These are phyloP conservation scores for Ascocoryne sarcoides DNA, from an alignment of 2,329 filamentous ascomycete genomes.

Conservation along the genomic window DNA sequence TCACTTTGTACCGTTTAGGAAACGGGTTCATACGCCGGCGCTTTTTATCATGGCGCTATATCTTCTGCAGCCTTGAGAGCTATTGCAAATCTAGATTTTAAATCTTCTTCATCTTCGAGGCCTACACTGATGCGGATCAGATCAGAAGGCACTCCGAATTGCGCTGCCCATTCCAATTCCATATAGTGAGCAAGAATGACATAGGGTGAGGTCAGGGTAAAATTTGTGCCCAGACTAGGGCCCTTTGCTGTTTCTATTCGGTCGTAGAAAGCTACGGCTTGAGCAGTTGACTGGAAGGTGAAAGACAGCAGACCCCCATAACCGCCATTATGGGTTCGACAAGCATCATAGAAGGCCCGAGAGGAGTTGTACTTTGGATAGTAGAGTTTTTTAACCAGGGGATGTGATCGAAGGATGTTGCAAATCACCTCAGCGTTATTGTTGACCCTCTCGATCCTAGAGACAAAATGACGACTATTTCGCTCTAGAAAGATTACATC, in stretches of 20 bases:
- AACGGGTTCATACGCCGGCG: too few relatives aligned
- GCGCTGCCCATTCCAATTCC: conserved; percentile 82
- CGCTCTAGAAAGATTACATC: conserved; percentile 92
- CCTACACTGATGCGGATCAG: conserved; percentile 84
- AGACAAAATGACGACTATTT: conserved; percentile 86
- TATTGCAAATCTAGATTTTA: conserved; percentile 54
- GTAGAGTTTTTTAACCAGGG: conserved; percentile 65
- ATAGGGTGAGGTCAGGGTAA: conserved; percentile 86
- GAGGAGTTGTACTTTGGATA: conserved; percentile 78
- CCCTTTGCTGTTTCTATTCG: conserved; percentile 82
- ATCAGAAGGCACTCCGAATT: conserved; percentile 72
- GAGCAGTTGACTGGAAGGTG: conserved; percentile 60
- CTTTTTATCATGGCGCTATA: too few relatives aligned
- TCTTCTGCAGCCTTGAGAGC: conserved; percentile 56
- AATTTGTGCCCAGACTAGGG: conserved; percentile 92
- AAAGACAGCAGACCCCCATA: conserved; percentile 87
- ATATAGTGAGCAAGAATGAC: conserved; percentile 84
- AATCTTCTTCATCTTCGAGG: conserved; percentile 63
- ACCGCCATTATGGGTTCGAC: conserved; percentile 63
- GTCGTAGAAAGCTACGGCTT: conserved; percentile 79
- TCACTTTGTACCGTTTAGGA: too few relatives aligned
- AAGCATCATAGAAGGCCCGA: conserved; percentile 67
- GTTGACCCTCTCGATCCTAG: conserved; percentile 77
- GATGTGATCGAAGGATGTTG: conserved; percentile 53
- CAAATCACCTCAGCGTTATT: conserved; percentile 77